A percentile compares a stretch with the other conserved stretches of the same genome.
phyloP scores from a whole-genome alignment of 139 green algal species.

The Haematococcus sp. region DNA sequence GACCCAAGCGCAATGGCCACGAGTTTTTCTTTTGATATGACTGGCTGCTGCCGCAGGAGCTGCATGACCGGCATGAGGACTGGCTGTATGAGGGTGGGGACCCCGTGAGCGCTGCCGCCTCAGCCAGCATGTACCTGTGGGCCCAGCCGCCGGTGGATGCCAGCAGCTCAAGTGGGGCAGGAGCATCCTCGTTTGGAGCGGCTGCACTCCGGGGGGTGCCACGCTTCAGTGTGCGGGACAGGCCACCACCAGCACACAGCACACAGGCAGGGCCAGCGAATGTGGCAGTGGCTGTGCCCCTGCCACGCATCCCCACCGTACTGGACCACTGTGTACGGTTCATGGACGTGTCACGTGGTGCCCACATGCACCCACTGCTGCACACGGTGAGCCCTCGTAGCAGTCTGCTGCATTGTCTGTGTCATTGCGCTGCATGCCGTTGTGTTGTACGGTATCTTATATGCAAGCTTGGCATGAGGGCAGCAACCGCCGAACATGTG shows the following conservation, averaged over 20 bases:
- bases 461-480: background rate
- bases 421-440: too few species aligned
- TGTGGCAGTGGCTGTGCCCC: background rate
- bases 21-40: too few species aligned
- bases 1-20: too few species aligned
- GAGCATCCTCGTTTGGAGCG: too few species aligned
- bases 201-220: too few species aligned
- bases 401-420: too few species aligned
- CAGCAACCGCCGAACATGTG: background rate
- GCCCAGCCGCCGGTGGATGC: background rate
- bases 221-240: too few species aligned
- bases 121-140: background rate
- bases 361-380: constrained; percentile 7
- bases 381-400: constrained; percentile 10
- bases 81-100: constrained; percentile 63
- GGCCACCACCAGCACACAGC: background rate
- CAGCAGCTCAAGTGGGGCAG: too few species aligned
- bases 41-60: constrained; percentile 22
- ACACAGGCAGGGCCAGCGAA: constrained; percentile 8
- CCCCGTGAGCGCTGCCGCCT: background rate
- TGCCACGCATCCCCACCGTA: constrained; percentile 11
- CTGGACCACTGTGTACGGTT: constrained; percentile 17
- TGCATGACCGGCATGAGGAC: constrained; percentile 77
- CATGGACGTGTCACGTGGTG: constrained; percentile 20
- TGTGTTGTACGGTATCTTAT: too few species aligned